A percentile compares a stretch with the other conserved stretches of the same genome.
These are phyloP conservation scores for Daldinia childiae DNA, from an alignment of 495 filamentous ascomycete species.

Conservation along the genomic window DNA sequence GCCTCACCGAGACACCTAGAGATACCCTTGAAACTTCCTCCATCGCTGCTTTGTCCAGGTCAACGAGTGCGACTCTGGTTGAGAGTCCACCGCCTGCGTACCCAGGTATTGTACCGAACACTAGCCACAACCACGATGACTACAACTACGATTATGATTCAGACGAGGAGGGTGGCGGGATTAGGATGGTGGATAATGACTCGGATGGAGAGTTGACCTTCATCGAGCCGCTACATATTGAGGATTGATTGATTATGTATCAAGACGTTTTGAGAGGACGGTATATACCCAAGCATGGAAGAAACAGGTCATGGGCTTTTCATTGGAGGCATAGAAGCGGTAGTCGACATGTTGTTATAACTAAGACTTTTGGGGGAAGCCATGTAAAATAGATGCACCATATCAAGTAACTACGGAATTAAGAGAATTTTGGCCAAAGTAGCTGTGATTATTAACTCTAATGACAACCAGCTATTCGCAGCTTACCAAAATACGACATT, in stretches of 20 bases:
- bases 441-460: too few species aligned
- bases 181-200: constrained; percentile 64
- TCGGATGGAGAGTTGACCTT: constrained; percentile 49
- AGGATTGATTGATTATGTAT: constrained; percentile 18
- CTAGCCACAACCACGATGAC: constrained; percentile 48
- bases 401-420: not conserved
- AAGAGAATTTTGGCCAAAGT: too few species aligned
- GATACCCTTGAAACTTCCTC: not conserved
- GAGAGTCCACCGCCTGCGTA: constrained; percentile 23
- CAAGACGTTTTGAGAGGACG: not conserved
- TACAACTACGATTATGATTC: constrained; percentile 54
- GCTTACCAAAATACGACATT: not conserved
- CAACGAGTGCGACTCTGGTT: not conserved
- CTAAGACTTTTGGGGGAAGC: not conserved
- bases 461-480: not conserved
- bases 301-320: not conserved
- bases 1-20: not conserved
- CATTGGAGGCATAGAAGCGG: not conserved
- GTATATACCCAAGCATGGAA: constrained; percentile 17
- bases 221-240: constrained; percentile 44
- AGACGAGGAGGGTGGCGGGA: constrained; percentile 56
- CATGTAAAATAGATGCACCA: not conserved
- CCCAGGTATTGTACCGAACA: constrained; percentile 1
- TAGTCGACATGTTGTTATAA: not conserved
- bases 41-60: not conserved